Evolutionary conservation across 2,329 filamentous ascomycete genomes (phyloP), one percentile per base, ranked within the genome.

Genomic region (Fusarium mundagurra): DNA sequence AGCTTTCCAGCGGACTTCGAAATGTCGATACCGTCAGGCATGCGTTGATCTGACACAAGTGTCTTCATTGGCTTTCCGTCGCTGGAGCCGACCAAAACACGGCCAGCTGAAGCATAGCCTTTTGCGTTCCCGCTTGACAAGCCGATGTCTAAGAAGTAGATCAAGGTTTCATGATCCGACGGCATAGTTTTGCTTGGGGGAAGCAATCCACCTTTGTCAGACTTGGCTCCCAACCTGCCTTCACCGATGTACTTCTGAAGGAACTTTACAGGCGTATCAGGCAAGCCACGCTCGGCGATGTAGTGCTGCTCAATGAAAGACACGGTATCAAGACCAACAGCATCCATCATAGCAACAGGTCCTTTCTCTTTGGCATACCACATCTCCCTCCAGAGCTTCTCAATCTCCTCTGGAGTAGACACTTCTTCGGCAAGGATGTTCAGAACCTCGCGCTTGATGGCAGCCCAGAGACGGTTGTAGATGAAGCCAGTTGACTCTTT

Each of bases 401-500:
- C 66, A 0, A 68, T 68, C 27, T 68, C 54, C 18, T 62, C 55
- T 1, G 66, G 66, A 0, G 66, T 68, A 4, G 66, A 68, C 0
- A 68, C 55, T 0, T 39, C 64, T 1, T 68, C 66, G 0, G 64
- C 66, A 1, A 68, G 66, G 0, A 68, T 68, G 0, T 41, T 68
- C 3, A 68, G 1, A 1, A 68, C 64, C 27, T 68, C 66, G 1
- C 66, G 41, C 24, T 68, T 68, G 18, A 68, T 68, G 2, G 66
- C 66, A 6, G 66, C 66, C 66, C 66, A 68, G 0, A 68, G 27
- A 1, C 66, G 66, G 22, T 68, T 68, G 7, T n/a, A 68, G 16
- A 68, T 68, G 9, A 68, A 54, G 9, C 66, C 66, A 2, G 66
- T 68, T 16, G 66, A 68, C 66, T 68, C 66, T 6, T 68, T 68